phyloP scores from a whole-genome alignment of 2,329 filamentous ascomycete genomes.

The Penicillium glabrum region DNA sequence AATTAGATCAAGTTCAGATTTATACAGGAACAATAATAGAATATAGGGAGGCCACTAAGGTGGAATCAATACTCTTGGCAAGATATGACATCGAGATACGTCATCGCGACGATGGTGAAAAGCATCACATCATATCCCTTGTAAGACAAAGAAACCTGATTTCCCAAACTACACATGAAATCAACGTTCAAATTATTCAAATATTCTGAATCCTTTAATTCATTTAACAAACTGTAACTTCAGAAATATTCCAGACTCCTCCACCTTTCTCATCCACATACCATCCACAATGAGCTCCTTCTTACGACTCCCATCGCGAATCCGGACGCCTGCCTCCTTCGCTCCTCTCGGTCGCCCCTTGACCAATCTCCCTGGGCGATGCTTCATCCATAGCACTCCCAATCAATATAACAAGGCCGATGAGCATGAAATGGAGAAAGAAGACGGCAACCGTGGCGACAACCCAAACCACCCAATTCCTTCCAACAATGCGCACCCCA shows the following conservation, averaged over 20 bases:
- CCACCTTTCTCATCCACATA: neutral
- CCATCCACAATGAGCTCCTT: conserved; percentile 4
- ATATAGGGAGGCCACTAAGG: neutral
- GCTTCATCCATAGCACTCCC: conserved; percentile 4
- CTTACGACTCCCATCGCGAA: neutral
- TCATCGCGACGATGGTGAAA: conserved; percentile 3
- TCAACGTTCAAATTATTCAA: neutral
- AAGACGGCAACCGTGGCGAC: neutral
- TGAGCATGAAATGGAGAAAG: neutral
- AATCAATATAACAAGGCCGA: neutral
- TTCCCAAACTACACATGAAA: neutral
- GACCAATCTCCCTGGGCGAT: neutral
- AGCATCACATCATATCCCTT: neutral
- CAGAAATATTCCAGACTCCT: neutral
- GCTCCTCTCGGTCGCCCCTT: neutral
- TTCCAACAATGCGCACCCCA: conserved; percentile 37
- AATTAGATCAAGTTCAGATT: neutral
- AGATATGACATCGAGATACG: conserved; percentile 11
- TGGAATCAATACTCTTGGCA: conserved; percentile 1
- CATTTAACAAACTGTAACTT: neutral
- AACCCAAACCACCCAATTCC: conserved; percentile 20
- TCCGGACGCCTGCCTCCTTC: neutral
- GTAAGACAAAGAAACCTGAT: conserved; percentile 7
- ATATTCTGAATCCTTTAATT: neutral
- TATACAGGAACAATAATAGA: neutral